Evolutionary conservation across 1,139 yeast genomes (phyloP), one percentile per base, ranked within the genome.

Genomic region (Tardiomyces blankii): DNA sequence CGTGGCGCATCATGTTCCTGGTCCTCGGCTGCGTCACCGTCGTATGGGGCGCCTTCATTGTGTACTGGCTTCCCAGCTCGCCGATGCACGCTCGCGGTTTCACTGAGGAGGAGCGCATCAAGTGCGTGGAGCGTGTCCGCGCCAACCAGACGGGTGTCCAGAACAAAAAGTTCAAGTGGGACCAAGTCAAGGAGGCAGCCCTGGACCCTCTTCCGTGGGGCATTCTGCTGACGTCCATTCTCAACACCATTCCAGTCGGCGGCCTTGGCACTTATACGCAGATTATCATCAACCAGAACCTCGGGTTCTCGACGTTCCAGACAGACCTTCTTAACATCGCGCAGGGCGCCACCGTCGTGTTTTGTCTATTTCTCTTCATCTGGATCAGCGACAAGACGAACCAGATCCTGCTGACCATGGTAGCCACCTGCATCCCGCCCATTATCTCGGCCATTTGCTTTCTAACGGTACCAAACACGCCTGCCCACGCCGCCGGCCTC

Each of bases 61-160:
- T 56, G 42, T 49, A 67, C 18, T 64, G 67, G 43, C 55, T 75
- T 44, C 80, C 80, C 2, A 76, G 72, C 52, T 63, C 67, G 32
- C 78, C 78, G 39, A 63, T 71, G 25, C 59, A 62, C 35, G 78
- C 80, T 1, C 69, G 75, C 71, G 74, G 69, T 54, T 63, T 75
- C 42, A 58, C 62, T n/a, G 68, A 68, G n/a, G 61, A 65, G 33
- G 81, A 77, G 48, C 73, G 70, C 59, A 55, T 69, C 49, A 64
- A 73, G 61, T 69, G 69, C 13, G 68, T 74, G 39, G 74, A 74
- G 38, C 65, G 72, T 52, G 75, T 73, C 65, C 57, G 64, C 52
- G 47, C 54, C 41, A 66, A 65, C 45, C 64, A 66, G 46, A 61
- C 57, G 52, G 78, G 80, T 18, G 70, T 75, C 49, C 78, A 78